Base-by-base conservation (phyloP, 1,284 basidiomycete species). In the Puccinia polysora region DNA sequence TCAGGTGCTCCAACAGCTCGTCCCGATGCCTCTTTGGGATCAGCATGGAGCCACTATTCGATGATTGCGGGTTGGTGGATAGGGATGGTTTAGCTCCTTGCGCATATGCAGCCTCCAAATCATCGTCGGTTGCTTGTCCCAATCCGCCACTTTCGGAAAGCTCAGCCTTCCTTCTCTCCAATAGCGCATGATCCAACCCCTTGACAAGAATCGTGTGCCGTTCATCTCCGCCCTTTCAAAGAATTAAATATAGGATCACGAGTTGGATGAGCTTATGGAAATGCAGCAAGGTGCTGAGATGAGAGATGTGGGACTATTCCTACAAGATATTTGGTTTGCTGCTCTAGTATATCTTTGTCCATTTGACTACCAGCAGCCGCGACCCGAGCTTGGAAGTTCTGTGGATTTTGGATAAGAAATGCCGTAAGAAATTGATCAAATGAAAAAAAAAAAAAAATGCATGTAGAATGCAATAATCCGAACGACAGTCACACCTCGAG, bases 271-370 rank as follows among this genome's bases (percentile, higher is more conserved):
- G 40, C 34, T 40, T n/a, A 18, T 23, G 53, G 36, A 40, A 47
- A 34, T 30, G 18, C 25, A 32, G 40, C 40, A 8, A 43, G 18
- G 18, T 8, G 40, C 40, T 8, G 40, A 8, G 40, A 43, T 43
- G 18, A 43, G 40, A 43, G 18, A 8, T 34, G 15, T 3, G 10
- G 12, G 32, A 36, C 40, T 12, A 30, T 43, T 55, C 14, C 7
- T 38, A 73, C 70, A 40, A 73, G 70, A 40, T 73, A 73, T 30
- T 73, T 73, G 20, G 70, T 73, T 45, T 73, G 70, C 65, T 73
- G 70, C 43, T 73, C 70, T 15, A 73, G 53, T 34, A 65, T 34
- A 7, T 73, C 60, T 15, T 63, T 62, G 23, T 73, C 70, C n/a
- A 73, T 53, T 58, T 73, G 62, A 36, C 30, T 49, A 14, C 62